Conservation (phyloP, 2,329 filamentous ascomycete genomes). For the Botrytis medusae region DNA sequence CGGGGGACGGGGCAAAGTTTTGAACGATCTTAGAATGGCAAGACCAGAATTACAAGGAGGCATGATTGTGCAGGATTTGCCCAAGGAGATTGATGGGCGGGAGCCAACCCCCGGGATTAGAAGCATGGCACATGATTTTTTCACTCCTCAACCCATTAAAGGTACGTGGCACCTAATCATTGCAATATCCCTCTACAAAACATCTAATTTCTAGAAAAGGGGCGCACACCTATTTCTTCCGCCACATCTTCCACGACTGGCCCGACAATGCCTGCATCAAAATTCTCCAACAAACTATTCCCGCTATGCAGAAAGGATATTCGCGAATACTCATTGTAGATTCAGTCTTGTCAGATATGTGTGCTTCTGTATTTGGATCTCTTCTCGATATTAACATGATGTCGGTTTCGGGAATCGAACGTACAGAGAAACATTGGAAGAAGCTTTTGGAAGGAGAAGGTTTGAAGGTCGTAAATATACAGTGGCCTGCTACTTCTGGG, state of each 20-base stretch:
- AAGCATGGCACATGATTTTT: conserved; percentile 39
- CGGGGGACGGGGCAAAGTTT: conserved; percentile 20
- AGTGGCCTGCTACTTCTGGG: conserved; percentile 14
- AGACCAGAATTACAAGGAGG: conserved; percentile 22
- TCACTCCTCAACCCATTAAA: conserved; percentile 39
- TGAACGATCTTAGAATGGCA: conserved; percentile 19
- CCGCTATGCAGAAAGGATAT: conserved; percentile 34
- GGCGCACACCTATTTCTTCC: conserved; percentile 40
- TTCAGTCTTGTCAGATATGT: conserved; percentile 26
- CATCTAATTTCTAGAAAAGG: not conserved
- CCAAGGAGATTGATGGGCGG: conserved; percentile 24
- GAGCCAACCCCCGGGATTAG: conserved; percentile 9
- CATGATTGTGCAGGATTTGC: conserved; percentile 32
- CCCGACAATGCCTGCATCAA: conserved; percentile 35
- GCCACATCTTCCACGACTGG: conserved; percentile 41
- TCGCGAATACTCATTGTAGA: conserved; percentile 30
- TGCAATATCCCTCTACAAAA: not conserved
- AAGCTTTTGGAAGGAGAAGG: conserved; percentile 25
- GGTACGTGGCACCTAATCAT: not conserved
- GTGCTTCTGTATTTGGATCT: conserved; percentile 29
- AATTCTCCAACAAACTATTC: conserved; percentile 37
- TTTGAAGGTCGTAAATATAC: conserved; percentile 28
- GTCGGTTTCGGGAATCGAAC: conserved; percentile 36
- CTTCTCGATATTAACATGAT: conserved; percentile 22
- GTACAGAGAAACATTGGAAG: conserved; percentile 42